Conservation (phyloP, 345 rosid genomes). For the Eucalyptus grandis region DNA sequence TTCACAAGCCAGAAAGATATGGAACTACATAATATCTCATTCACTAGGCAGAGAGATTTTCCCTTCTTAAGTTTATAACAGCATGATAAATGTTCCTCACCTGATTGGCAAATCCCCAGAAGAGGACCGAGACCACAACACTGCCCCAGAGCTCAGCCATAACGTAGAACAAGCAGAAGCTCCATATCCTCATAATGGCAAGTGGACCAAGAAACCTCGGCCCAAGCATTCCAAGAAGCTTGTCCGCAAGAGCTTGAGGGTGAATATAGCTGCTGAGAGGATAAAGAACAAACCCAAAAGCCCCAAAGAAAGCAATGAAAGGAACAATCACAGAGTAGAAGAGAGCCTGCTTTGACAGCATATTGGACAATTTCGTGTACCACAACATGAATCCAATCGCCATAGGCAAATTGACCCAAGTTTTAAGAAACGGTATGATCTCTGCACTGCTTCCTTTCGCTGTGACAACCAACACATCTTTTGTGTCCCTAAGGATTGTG, state of each 20-base stretch:
- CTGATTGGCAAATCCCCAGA: constrained; percentile 99
- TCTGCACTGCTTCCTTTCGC: constrained; percentile 96
- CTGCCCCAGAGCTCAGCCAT: constrained; percentile 99
- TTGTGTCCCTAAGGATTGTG: constrained; percentile 92
- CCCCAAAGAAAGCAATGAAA: constrained; percentile 86
- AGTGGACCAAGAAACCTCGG: constrained; percentile 96
- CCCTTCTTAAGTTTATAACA: background rate
- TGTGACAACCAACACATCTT: constrained; percentile 95
- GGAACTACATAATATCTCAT: background rate
- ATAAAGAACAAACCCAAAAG: constrained; percentile 81
- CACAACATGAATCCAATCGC: constrained; percentile 94
- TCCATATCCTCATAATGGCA: constrained; percentile 94
- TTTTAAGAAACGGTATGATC: constrained; percentile 86
- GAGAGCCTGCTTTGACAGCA: constrained; percentile 71
- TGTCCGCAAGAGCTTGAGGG: constrained; percentile 78
- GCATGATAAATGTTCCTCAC: constrained; percentile 4
- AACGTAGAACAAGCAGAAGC: constrained; percentile 94
- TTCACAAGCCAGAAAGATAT: background rate
- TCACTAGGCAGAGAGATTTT: background rate
- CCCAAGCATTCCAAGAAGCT: constrained; percentile 64
- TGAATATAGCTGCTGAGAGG: constrained; percentile 76
- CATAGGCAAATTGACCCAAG: constrained; percentile 98
- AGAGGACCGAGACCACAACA: constrained; percentile 87
- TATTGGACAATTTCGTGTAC: constrained; percentile 68
- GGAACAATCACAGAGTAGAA: constrained; percentile 85